Conservation (phyloP, 257 asterid species). For the Plantago ovata region DNA sequence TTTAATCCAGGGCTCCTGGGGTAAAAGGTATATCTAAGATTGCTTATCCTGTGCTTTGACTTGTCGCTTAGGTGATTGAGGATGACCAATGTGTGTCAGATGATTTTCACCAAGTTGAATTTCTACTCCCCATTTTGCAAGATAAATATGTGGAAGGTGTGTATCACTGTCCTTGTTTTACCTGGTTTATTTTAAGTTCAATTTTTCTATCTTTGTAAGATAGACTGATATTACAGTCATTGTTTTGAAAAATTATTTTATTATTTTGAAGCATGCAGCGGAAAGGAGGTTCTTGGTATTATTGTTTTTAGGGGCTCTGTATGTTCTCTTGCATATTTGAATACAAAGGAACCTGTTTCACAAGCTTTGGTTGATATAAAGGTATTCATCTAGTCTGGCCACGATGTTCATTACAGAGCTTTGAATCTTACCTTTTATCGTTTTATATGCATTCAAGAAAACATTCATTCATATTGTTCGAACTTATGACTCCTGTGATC, state of each 20-base stretch:
- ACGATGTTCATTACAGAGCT: no score
- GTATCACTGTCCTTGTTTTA: no score
- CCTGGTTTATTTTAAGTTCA: slow-evolving; percentile 16
- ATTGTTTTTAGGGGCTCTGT: slow-evolving; percentile 63
- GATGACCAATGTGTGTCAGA: slow-evolving; percentile 57
- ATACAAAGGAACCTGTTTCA: slow-evolving; percentile 65
- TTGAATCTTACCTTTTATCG: no score
- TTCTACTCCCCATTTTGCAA: slow-evolving; percentile 78
- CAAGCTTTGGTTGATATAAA: slow-evolving; percentile 84
- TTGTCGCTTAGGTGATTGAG: slow-evolving; percentile 48
- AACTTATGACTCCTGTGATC: no score
- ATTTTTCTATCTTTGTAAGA: slow-evolving; percentile 4
- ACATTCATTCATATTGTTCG: background rate
- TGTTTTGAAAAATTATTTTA: slow-evolving; percentile 10
- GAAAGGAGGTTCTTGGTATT: slow-evolving; percentile 65
- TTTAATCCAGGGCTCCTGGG: slow-evolving; percentile 1
- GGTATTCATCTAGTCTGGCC: slow-evolving; percentile 39
- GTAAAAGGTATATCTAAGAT: slow-evolving; percentile 15
- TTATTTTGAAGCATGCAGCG: slow-evolving; percentile 53
- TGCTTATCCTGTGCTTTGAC: slow-evolving; percentile 10
- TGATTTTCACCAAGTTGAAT: slow-evolving; percentile 73
- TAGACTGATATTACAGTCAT: slow-evolving; percentile 2
- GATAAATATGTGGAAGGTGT: slow-evolving; percentile 72
- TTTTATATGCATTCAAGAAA: background rate
- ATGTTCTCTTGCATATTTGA: slow-evolving; percentile 71